Evolutionary conservation across 1,284 basidiomycete species (phyloP).

Genomic region (Cryptococcus sp.): DNA sequence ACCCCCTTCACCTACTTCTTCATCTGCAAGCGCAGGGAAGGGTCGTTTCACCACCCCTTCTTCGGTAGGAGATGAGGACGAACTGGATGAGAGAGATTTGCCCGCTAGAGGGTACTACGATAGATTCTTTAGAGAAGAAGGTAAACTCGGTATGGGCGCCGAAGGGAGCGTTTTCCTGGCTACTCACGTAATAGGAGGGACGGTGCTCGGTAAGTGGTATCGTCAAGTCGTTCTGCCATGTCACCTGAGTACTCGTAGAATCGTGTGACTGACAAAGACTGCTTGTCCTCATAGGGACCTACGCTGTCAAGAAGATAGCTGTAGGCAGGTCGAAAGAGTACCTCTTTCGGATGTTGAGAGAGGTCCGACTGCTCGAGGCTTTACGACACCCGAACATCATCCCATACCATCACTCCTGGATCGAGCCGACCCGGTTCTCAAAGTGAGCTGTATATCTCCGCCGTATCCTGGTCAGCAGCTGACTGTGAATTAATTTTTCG

Average conservation of each 20-base stretch:
- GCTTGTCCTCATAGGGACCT: conserved; percentile 48
- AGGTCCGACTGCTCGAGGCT: conserved; percentile 80
- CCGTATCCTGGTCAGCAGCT: background rate
- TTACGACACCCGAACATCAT: conserved; percentile 89
- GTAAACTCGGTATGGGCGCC: conserved; percentile 84
- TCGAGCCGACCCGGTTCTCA: conserved; percentile 80
- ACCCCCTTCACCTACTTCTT: conserved; percentile 34
- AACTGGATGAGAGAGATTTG: conserved; percentile 21
- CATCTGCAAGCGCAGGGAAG: background rate
- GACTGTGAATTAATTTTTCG: background rate
- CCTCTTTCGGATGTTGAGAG: conserved; percentile 74
- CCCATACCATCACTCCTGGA: conserved; percentile 93
- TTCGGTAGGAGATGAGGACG: conserved; percentile 18
- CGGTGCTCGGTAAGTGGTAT: conserved; percentile 28
- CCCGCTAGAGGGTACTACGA: conserved; percentile 57
- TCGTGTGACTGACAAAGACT: conserved; percentile 56
- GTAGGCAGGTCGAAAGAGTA: conserved; percentile 85
- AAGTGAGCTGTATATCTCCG: conserved; percentile 23
- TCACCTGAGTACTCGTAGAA: too few relatives aligned
- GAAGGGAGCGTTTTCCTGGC: conserved; percentile 75
- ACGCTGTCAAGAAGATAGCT: conserved; percentile 94
- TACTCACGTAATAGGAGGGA: conserved; percentile 41
- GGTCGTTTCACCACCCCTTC: background rate
- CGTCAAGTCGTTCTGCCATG: background rate
- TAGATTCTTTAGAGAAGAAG: conserved; percentile 85